These are phyloP conservation scores for Pilatotrama ljubarskyi DNA, from an alignment of 768 basidiomycete species.

Conservation along the genomic window DNA sequence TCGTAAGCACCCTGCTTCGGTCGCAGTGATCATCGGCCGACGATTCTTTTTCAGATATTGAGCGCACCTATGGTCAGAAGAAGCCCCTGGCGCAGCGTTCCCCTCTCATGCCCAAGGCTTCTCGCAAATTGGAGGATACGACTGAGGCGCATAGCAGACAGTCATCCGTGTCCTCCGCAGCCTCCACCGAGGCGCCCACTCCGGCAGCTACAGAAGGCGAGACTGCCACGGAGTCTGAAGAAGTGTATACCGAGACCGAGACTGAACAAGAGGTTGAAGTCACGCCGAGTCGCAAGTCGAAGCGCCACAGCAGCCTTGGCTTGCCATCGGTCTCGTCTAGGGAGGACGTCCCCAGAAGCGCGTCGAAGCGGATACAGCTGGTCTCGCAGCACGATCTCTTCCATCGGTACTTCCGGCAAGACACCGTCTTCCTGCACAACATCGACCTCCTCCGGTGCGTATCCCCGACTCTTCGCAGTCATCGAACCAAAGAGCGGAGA, in stretches of 20 bases:
- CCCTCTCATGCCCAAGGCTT: slow-evolving; percentile 47
- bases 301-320: slow-evolving; percentile 9
- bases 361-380: slow-evolving; percentile 11
- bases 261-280: slow-evolving; percentile 41
- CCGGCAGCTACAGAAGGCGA: slow-evolving; percentile 72
- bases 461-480: background rate
- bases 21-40: no score
- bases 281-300: slow-evolving; percentile 7
- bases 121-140: slow-evolving; percentile 19
- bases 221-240: slow-evolving; percentile 67
- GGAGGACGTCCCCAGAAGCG: background rate
- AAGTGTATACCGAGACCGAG: slow-evolving; percentile 63
- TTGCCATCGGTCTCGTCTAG: slow-evolving; percentile 5
- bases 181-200: slow-evolving; percentile 39
- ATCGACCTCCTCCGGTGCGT: slow-evolving; percentile 83
- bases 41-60: slow-evolving; percentile 26
- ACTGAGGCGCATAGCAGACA: slow-evolving; percentile 21
- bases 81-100: slow-evolving; percentile 87
- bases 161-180: slow-evolving; percentile 27
- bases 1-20: slow-evolving; percentile 51
- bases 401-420: slow-evolving; percentile 88
- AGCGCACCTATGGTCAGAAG: slow-evolving; percentile 84
- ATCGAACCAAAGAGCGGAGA: no score
- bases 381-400: slow-evolving; percentile 85
- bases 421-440: slow-evolving; percentile 77